These are phyloP conservation scores for Aspergillus ostianus DNA, from an alignment of 495 filamentous ascomycete species.

Conservation along the genomic window DNA sequence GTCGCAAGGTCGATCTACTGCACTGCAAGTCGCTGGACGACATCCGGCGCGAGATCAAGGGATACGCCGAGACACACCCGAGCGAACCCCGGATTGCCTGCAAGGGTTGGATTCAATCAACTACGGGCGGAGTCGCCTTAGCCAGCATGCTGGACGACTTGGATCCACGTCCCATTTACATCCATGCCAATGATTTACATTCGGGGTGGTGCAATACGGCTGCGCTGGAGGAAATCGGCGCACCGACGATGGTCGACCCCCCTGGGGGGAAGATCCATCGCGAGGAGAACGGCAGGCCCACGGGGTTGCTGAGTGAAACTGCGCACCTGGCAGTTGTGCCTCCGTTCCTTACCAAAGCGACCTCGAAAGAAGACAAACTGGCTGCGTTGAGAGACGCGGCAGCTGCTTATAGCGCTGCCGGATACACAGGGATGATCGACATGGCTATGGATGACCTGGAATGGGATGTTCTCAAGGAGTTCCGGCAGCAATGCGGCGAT, in stretches of 20 bases:
- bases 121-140: constrained; percentile 50
- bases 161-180: constrained; percentile 53
- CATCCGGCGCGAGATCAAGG: constrained; percentile 50
- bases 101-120: constrained; percentile 60
- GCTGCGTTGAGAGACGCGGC: constrained; percentile 50
- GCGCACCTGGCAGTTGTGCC: constrained; percentile 56
- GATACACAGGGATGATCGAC: constrained; percentile 64
- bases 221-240: constrained; percentile 51
- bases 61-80: constrained; percentile 50
- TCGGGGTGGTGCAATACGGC: constrained; percentile 61
- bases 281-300: constrained; percentile 48
- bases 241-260: constrained; percentile 46
- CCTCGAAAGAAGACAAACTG: constrained; percentile 52
- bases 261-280: constrained; percentile 58
- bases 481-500: constrained; percentile 38
- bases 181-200: constrained; percentile 63
- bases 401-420: constrained; percentile 49
- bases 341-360: constrained; percentile 54
- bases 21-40: constrained; percentile 52
- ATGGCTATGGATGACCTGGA: constrained; percentile 68
- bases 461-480: constrained; percentile 55
- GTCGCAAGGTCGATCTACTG: constrained; percentile 55
- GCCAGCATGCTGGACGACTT: constrained; percentile 55
- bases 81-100: constrained; percentile 51
- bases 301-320: constrained; percentile 58